phyloP scores from a whole-genome alignment of 495 filamentous ascomycete species.

The Xylaria longipes region DNA sequence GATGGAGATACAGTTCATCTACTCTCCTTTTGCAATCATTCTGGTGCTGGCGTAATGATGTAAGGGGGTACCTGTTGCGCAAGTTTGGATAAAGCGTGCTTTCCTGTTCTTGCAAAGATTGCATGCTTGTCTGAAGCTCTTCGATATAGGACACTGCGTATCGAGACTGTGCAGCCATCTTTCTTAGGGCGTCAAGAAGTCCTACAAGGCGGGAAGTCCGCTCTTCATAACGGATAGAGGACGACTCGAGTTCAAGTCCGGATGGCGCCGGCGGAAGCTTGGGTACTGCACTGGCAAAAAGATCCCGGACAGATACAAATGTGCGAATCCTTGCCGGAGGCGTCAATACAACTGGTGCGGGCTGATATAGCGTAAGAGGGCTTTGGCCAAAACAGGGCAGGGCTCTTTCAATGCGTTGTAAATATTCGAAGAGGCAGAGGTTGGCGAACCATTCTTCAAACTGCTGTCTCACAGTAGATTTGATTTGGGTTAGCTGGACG shows the following conservation, averaged over 20 bases:
- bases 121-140: conserved; percentile 20
- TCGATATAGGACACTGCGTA: conserved; percentile 15
- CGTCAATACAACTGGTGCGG: not conserved
- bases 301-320: conserved; percentile 18
- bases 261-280: not conserved
- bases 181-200: not conserved
- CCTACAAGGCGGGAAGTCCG: not conserved
- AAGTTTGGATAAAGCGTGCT: not conserved
- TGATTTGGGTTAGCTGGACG: not conserved
- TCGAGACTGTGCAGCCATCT: not conserved
- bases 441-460: conserved; percentile 17
- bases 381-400: not conserved
- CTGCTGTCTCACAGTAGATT: not conserved
- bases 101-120: conserved; percentile 1
- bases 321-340: conserved; percentile 3
- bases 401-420: not conserved
- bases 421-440: not conserved
- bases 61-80: not conserved
- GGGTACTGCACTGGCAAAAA: conserved; percentile 4
- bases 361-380: not conserved
- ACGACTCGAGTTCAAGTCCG: not conserved
- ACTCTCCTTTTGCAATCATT: not conserved
- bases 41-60: not conserved
- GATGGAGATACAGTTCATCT: not conserved
- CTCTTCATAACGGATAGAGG: not conserved